Base-by-base conservation (phyloP, 1,139 yeast species). In the Taphrina deformans region DNA sequence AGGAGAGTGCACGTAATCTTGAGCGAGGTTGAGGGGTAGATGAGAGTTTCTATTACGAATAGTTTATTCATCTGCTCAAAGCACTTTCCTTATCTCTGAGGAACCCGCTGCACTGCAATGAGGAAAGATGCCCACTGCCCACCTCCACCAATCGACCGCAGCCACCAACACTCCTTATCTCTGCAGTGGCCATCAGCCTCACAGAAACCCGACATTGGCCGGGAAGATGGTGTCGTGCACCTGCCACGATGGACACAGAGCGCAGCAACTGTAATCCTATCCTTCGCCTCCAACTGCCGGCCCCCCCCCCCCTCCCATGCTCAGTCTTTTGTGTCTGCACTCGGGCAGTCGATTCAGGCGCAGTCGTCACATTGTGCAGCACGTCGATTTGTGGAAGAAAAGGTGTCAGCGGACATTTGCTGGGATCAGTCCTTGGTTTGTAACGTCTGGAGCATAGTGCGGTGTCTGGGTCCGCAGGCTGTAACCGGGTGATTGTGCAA, bases 1-100 rank as follows among this genome's bases (percentile, higher is more conserved):
- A 7, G 18, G n/a, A n/a, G n/a, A 14, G 48, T 6, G 18, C 27
- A 21, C 27, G 48, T 44, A 18, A 44, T 9, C 26, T n/a, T n/a
- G 14, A 21, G 27, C 2, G 21, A 38, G 35, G 18, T 23, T 21
- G 48, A 44, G 48, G 16, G 48, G 48, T 21, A 7, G 21, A 44
- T 44, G 27, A 21, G 41, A 44, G 48, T 44, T 44, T 44, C 48
- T 44, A n/a, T 44, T 44, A 44, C 48, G 24, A 44, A 21, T n/a
- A 21, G 7, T 44, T 44, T 21, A 21, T 44, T 10, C 48, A 44
- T 44, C 27, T 44, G n/a, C n/a, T 18, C 5, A 18, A 18, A 12
- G 48, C 48, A 23, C 26, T 10, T 44, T 44, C n/a, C 48, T 44
- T 44, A 44, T 44, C 48, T 44, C 26, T 9, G 14, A 21, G 27